A percentile compares a stretch with the other conserved stretches of the same genome.
These are phyloP conservation scores for Medicago lupulina DNA, from an alignment of 306 rosid species.

Conservation along the genomic window DNA sequence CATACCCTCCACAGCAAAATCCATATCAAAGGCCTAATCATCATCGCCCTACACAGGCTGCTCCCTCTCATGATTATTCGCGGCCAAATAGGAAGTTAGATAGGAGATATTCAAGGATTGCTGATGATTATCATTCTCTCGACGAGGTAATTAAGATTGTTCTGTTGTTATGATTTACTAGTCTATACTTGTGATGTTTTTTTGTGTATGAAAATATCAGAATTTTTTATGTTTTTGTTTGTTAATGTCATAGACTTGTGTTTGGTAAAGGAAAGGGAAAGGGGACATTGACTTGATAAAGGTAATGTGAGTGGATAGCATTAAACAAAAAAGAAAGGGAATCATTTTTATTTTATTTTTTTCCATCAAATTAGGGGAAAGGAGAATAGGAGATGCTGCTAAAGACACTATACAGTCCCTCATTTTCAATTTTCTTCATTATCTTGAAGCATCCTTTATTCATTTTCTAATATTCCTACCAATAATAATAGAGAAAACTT, in stretches of 20 bases:
- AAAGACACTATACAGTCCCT: neutral
- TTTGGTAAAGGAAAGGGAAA: neutral
- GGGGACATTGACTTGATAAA: neutral
- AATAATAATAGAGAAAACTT: neutral
- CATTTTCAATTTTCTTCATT: neutral
- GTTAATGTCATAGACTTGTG: neutral
- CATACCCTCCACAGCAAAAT: slow-evolving; percentile 37
- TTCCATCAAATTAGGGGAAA: neutral
- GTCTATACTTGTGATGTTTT: slow-evolving; percentile 3
- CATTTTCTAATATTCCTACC: neutral
- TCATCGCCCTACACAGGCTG: slow-evolving; percentile 42
- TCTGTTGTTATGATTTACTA: slow-evolving; percentile 23
- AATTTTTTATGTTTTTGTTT: neutral
- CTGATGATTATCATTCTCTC: slow-evolving; percentile 78
- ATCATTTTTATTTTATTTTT: neutral
- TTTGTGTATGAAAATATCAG: neutral
- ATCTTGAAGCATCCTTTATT: neutral
- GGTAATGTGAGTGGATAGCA: neutral
- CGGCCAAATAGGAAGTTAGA: slow-evolving; percentile 57
- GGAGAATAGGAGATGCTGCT: neutral
- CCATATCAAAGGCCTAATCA: slow-evolving; percentile 53
- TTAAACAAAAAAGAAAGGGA: neutral
- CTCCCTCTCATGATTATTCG: slow-evolving; percentile 44
- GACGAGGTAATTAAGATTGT: slow-evolving; percentile 65
- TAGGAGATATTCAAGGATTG: slow-evolving; percentile 73